A percentile compares a stretch with the other conserved stretches of the same genome.
Conservation (phyloP, 257 asterid species). For the Euphrasia confusa region DNA sequence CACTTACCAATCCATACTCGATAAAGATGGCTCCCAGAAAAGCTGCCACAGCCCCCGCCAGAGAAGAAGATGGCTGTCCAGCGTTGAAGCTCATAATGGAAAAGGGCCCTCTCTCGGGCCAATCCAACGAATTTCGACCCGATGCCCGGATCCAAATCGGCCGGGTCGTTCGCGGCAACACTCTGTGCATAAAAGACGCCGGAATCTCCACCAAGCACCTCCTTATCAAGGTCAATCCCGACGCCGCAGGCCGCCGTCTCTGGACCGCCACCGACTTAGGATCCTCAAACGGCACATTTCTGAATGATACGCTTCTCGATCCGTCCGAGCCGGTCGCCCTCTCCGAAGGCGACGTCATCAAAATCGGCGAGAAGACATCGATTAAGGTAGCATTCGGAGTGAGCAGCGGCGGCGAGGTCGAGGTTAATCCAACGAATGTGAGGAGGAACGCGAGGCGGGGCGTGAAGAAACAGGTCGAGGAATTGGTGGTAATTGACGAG, state of each 20-base stretch:
- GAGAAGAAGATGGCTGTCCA: constrained; percentile 27
- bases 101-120: constrained; percentile 67
- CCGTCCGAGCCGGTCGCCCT: constrained; percentile 32
- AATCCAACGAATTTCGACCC: constrained; percentile 32
- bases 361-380: constrained; percentile 65
- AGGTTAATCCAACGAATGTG: constrained; percentile 6
- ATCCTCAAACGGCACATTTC: constrained; percentile 67
- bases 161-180: constrained; percentile 66
- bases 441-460: constrained; percentile 39
- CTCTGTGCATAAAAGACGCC: constrained; percentile 52
- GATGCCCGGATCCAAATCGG: constrained; percentile 48
- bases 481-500: constrained; percentile 40
- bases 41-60: constrained; percentile 23
- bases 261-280: constrained; percentile 66
- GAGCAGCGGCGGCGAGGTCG: constrained; percentile 7
- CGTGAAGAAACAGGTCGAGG: constrained; percentile 27
- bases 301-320: constrained; percentile 39
- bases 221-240: constrained; percentile 29
- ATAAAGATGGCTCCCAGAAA: constrained; percentile 32
- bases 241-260: constrained; percentile 12
- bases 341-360: constrained; percentile 44
- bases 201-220: constrained; percentile 81
- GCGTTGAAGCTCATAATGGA: constrained; percentile 43
- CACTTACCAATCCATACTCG: background rate
- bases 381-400: constrained; percentile 38